phyloP scores from a whole-genome alignment of 305 asterid genomes.

The Fraxinus velutina region DNA sequence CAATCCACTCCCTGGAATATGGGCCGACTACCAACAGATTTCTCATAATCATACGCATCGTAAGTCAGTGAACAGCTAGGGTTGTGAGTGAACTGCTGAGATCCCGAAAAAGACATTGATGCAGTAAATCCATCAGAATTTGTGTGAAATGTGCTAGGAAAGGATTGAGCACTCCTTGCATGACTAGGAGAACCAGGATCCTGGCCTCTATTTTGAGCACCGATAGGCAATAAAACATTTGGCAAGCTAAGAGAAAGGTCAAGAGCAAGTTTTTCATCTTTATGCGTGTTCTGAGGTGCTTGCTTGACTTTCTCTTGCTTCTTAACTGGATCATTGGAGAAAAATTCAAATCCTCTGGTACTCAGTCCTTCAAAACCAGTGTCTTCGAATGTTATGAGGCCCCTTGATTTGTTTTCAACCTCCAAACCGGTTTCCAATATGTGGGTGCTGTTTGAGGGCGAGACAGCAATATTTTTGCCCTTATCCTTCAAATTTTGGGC shows the following conservation, averaged over 20 bases:
- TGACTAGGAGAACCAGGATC: conserved; percentile 87
- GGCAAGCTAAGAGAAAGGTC: conserved; percentile 98
- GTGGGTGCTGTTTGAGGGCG: conserved; percentile 33
- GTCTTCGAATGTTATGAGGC: conserved; percentile 35
- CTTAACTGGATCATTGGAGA: conserved; percentile 69
- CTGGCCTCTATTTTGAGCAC: conserved; percentile 48
- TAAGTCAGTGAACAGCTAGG: conserved; percentile 90
- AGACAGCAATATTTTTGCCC: conserved; percentile 58
- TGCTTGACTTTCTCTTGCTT: conserved; percentile 57
- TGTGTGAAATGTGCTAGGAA: conserved; percentile 70
- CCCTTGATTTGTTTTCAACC: conserved; percentile 43
- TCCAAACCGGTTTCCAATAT: conserved; percentile 35
- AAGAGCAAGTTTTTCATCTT: conserved; percentile 79
- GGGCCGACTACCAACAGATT: conserved; percentile 88
- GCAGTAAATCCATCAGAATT: conserved; percentile 84
- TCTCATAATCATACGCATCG: conserved; percentile 68
- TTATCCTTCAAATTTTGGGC: conserved; percentile 51
- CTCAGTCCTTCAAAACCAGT: conserved; percentile 64
- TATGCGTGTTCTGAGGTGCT: conserved; percentile 40
- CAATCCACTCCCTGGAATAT: conserved; percentile 93
- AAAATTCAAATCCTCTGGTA: conserved; percentile 70
- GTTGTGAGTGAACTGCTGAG: conserved; percentile 91
- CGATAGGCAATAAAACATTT: conserved; percentile 74
- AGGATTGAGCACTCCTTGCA: conserved; percentile 76
- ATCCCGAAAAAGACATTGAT: conserved; percentile 89